Evolutionary conservation across 2,329 filamentous ascomycete species (phyloP), one percentile per base, ranked within the genome.

Genomic region (Saccharata proteae): DNA sequence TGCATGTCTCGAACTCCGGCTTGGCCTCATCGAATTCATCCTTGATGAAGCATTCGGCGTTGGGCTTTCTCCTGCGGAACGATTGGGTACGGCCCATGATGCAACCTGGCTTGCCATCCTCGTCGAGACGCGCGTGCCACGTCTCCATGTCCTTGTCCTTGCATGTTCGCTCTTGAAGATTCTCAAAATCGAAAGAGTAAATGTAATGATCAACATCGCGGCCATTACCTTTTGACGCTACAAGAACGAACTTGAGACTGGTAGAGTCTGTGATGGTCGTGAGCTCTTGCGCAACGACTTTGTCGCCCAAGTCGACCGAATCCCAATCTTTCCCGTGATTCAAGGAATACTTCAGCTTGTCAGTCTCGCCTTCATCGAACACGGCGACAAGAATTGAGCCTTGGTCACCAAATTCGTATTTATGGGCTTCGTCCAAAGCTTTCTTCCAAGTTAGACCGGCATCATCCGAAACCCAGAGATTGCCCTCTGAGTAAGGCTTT

Each of bases 81-180:
- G 72, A 83, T 51, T 96, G 88, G 47, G 78, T 93, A 52, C 93
- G 86, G 13, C 90, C 90, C 88, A 98, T 96, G 42, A 98, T 65
- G 53, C 90, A 98, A 30, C 77, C 82, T 3, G 86, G 71, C 30
- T 93, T 71, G 18, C 80, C 80, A 14, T 93, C 71, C 17, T 80
- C 71, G 48, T 93, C 79, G 21, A 81, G 68, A 11, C 86, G 76
- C 15, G 90, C 90, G 41, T 74, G 74, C 90, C 90, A 98, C 32
- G 78, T 70, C 49, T 94, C 85, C 57, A 94, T 79, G 44, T 93
- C 83, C 18, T 65, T 60, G 20, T 72, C 64, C 22, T 78, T 68
- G 58, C 92, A 98, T 37, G 81, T 81, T 18, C 71, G 67, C 55
- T 90, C 78, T 42, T 92, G 75, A 38, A 96, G 64, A 7, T 73